Evolutionary conservation across 1,139 yeast genomes (phyloP).

Genomic region (Suhomyces taliae): DNA sequence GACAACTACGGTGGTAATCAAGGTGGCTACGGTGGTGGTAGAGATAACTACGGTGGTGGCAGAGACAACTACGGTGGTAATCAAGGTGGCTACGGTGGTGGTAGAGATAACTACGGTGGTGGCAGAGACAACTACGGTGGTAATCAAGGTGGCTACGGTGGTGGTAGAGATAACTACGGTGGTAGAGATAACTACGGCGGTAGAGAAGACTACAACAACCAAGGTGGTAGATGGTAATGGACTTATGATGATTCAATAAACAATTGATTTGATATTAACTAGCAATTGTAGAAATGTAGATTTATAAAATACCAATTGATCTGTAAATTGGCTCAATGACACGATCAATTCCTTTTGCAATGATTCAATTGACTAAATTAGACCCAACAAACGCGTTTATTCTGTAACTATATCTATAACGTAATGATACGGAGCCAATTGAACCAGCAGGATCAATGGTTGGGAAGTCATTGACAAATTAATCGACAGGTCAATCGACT

Average conservation of each 20-base stretch:
- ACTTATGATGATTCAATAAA: background rate
- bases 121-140: conserved; percentile 13
- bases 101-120: conserved; percentile 8
- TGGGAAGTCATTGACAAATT: too few species aligned
- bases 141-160: conserved; percentile 9
- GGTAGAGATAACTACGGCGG: background rate
- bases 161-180: conserved; percentile 14
- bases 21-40: conserved; percentile 12
- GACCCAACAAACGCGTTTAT: too few species aligned
- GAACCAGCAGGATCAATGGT: too few species aligned
- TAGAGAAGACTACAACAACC: conserved; percentile 11
- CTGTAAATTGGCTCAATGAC: background rate
- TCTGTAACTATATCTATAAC: too few species aligned
- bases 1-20: conserved; percentile 16
- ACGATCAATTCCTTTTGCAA: too few species aligned
- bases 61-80: conserved; percentile 15
- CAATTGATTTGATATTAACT: background rate
- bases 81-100: conserved; percentile 9
- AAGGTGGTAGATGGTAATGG: conserved; percentile 8
- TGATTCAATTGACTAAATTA: too few species aligned
- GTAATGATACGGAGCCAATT: too few species aligned
- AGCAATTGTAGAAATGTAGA: background rate
- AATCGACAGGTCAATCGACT: conserved; percentile 19
- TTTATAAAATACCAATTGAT: too few species aligned
- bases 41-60: conserved; percentile 9